phyloP scores from a whole-genome alignment of 2,329 filamentous ascomycete species.

The Cladosporium sp. region DNA sequence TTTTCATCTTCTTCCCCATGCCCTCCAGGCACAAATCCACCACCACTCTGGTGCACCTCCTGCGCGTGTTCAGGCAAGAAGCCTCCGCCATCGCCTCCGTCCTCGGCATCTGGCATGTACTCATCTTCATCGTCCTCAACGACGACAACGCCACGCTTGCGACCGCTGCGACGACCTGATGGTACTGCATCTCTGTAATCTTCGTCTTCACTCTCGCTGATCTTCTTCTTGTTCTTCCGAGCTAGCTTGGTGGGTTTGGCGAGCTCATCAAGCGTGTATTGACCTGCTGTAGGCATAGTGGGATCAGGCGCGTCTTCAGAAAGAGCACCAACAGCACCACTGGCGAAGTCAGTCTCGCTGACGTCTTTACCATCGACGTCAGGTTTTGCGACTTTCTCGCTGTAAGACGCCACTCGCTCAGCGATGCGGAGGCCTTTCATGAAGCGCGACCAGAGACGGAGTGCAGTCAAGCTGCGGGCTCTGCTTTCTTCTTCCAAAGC shows the following conservation, averaged over 20 bases:
- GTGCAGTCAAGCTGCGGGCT: slow-evolving; percentile 50
- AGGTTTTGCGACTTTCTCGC: slow-evolving; percentile 23
- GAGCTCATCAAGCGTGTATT: slow-evolving; percentile 28
- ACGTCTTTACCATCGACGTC: not conserved
- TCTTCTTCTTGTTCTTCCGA: slow-evolving; percentile 20
- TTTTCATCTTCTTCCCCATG: slow-evolving; percentile 26
- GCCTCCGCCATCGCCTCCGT: slow-evolving; percentile 30
- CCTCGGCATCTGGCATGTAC: slow-evolving; percentile 21
- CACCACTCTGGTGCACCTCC: slow-evolving; percentile 21
- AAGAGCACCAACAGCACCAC: not conserved
- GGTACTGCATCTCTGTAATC: slow-evolving; percentile 22
- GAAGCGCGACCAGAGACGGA: slow-evolving; percentile 62
- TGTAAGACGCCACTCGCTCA: slow-evolving; percentile 67
- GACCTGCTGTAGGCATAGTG: slow-evolving; percentile 29
- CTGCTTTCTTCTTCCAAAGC: slow-evolving; percentile 65
- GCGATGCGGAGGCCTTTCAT: slow-evolving; percentile 67
- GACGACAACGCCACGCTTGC: slow-evolving; percentile 11
- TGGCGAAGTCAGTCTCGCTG: slow-evolving; percentile 13
- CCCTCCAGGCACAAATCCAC: slow-evolving; percentile 22
- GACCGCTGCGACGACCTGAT: not conserved
- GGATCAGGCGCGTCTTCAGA: not conserved
- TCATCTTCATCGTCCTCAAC: slow-evolving; percentile 36
- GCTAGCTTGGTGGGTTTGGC: slow-evolving; percentile 7
- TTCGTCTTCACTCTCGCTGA: slow-evolving; percentile 24
- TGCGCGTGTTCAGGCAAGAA: slow-evolving; percentile 36